Evolutionary conservation across 495 filamentous ascomycete genomes (phyloP).

Genomic region (Aspergillus coremiiformis): DNA sequence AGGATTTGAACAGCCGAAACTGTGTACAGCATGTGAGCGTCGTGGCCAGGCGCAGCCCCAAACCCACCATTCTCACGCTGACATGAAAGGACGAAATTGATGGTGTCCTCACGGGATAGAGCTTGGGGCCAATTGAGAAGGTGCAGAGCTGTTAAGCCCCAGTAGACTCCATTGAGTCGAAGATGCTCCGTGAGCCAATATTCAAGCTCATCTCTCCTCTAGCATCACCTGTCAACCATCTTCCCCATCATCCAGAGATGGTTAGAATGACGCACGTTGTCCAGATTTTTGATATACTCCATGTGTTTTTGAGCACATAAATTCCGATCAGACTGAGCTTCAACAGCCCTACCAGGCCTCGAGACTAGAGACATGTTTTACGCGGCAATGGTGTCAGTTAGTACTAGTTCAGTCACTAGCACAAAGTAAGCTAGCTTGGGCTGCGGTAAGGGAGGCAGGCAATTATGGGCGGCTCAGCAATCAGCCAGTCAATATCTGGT

Average conservation of each 20-base stretch:
- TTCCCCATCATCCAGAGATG: constrained; percentile 16
- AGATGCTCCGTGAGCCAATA: constrained; percentile 97
- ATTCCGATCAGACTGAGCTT: constrained; percentile 41
- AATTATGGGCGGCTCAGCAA: not conserved
- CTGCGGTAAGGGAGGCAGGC: not conserved
- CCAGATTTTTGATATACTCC: constrained; percentile 85
- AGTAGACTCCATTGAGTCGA: constrained; percentile 90
- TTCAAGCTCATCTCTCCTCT: constrained; percentile 86
- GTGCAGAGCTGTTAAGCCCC: constrained; percentile 86
- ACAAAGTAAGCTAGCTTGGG: not conserved
- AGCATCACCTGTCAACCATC: constrained; percentile 33
- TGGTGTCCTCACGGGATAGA: constrained; percentile 70
- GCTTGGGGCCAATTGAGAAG: constrained; percentile 73
- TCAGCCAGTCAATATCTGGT: not conserved
- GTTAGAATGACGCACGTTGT: constrained; percentile 55
- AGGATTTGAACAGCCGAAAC: constrained; percentile 90
- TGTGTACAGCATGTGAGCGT: constrained; percentile 92
- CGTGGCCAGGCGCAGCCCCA: constrained; percentile 86
- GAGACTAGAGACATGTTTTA: constrained; percentile 52
- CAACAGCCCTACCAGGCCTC: constrained; percentile 51
- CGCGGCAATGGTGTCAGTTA: not conserved
- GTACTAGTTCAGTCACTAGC: not conserved
- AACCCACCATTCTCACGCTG: constrained; percentile 84
- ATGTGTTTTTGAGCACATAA: constrained; percentile 73
- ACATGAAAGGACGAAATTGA: constrained; percentile 88